A percentile compares a stretch with the other conserved stretches of the same genome.
phyloP scores from a whole-genome alignment of 2,329 filamentous ascomycete species.

The Pseudogymnoascus sp. region DNA sequence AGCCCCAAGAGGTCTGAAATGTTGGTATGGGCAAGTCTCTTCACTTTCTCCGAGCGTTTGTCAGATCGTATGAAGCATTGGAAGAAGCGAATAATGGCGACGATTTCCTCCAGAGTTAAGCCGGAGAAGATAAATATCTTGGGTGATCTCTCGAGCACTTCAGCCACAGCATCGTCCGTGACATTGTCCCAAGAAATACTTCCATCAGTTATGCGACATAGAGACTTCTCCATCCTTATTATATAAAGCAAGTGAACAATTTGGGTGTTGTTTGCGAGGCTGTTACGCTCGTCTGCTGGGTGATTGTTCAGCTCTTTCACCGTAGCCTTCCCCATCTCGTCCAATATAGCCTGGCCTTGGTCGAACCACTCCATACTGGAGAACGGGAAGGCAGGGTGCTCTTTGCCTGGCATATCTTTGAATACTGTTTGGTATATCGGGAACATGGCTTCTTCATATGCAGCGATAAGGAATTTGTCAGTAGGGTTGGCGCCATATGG shows the following conservation, averaged over 20 bases:
- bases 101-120: not conserved
- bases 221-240: not conserved
- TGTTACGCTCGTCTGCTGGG: slow-evolving; percentile 1
- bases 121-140: not conserved
- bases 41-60: not conserved
- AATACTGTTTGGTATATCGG: slow-evolving; percentile 17
- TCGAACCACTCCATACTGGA: not conserved
- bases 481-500: slow-evolving; percentile 1
- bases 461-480: slow-evolving; percentile 17
- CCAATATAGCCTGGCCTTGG: slow-evolving; percentile 28
- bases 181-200: not conserved
- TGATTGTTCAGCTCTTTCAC: slow-evolving; percentile 13
- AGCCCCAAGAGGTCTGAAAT: not conserved
- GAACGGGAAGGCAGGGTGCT: not conserved
- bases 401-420: not conserved
- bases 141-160: not conserved
- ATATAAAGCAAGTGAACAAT: not conserved
- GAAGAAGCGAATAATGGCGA: not conserved
- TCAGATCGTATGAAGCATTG: not conserved
- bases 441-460: slow-evolving; percentile 28
- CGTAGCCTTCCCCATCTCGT: slow-evolving; percentile 29
- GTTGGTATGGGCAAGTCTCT: not conserved
- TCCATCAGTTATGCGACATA: not conserved
- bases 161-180: not conserved
- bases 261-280: not conserved